These are phyloP conservation scores for Musa acuminata DNA, from an alignment of 176 grass and related monocot species.

Conservation along the genomic window DNA sequence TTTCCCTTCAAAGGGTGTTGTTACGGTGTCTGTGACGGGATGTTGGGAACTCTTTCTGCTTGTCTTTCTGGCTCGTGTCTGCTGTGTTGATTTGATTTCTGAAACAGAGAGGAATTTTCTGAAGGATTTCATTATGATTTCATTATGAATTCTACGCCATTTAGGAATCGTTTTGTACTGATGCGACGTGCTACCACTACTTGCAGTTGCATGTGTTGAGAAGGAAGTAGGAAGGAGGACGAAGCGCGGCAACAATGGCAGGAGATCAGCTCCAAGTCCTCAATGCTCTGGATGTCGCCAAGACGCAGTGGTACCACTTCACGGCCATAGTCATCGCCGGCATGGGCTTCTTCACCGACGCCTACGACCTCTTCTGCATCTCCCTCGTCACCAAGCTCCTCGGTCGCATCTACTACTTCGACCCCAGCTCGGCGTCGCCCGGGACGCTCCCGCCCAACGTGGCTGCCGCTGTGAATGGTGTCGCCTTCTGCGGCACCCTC, in stretches of 20 bases:
- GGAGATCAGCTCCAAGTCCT: constrained; percentile 33
- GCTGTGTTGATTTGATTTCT: no score
- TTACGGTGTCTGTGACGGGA: no score
- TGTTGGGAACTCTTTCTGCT: no score
- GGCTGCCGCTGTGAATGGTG: constrained; percentile 33
- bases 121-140: no score
- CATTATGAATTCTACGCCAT: no score
- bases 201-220: no score
- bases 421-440: neutral
- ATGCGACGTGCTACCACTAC: no score
- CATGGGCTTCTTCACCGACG: constrained; percentile 96
- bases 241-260: neutral
- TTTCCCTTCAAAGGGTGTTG: no score
- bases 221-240: neutral
- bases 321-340: constrained; percentile 71
- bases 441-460: neutral
- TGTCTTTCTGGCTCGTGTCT: no score
- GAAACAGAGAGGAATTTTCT: no score
- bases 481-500: constrained; percentile 39
- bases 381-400: constrained; percentile 48
- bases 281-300: constrained; percentile 50
- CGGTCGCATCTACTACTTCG: constrained; percentile 44
- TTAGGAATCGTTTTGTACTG: no score
- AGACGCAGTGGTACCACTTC: constrained; percentile 78
- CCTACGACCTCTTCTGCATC: constrained; percentile 86